Conservation (phyloP, 129 eudicot genomes). For the Lactuca saligna region DNA sequence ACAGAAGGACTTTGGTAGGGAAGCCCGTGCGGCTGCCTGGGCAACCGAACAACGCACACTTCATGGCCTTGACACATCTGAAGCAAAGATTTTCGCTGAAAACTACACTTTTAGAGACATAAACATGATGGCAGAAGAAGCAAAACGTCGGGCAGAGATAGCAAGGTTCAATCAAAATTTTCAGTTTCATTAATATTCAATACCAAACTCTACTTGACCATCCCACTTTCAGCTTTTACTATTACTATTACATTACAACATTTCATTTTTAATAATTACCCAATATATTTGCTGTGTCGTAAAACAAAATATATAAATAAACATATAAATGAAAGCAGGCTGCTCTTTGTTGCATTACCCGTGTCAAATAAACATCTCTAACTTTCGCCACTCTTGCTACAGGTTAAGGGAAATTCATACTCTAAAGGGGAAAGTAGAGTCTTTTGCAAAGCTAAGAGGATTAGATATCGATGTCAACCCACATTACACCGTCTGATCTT, state of each 20-base stretch:
- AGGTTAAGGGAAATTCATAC: slow-evolving; percentile 71
- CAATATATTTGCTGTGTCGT: too few species aligned
- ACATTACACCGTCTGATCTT: slow-evolving; percentile 56
- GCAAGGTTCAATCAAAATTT: slow-evolving; percentile 45
- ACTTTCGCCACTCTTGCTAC: slow-evolving; percentile 19
- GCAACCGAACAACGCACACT: slow-evolving; percentile 64
- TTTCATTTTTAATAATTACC: too few species aligned
- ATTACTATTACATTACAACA: not conserved
- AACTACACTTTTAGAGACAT: slow-evolving; percentile 55
- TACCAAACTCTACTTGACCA: too few species aligned
- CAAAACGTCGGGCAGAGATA: slow-evolving; percentile 70
- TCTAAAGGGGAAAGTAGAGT: slow-evolving; percentile 64
- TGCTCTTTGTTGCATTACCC: not conserved
- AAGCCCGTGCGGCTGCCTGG: slow-evolving; percentile 75
- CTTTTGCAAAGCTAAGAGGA: slow-evolving; percentile 66
- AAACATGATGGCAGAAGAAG: slow-evolving; percentile 71
- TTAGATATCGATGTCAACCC: slow-evolving; percentile 65
- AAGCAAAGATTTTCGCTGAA: slow-evolving; percentile 40
- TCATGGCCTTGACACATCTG: slow-evolving; percentile 50
- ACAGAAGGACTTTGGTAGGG: slow-evolving; percentile 58
- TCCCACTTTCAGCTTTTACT: too few species aligned
- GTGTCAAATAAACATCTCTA: not conserved
- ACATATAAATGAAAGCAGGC: too few species aligned
- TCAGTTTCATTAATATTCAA: not conserved
- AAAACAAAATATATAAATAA: too few species aligned